Evolutionary conservation across 331 rosid genomes (phyloP), one percentile per base, ranked within the genome.

Genomic region (Pyrus hybrid): DNA sequence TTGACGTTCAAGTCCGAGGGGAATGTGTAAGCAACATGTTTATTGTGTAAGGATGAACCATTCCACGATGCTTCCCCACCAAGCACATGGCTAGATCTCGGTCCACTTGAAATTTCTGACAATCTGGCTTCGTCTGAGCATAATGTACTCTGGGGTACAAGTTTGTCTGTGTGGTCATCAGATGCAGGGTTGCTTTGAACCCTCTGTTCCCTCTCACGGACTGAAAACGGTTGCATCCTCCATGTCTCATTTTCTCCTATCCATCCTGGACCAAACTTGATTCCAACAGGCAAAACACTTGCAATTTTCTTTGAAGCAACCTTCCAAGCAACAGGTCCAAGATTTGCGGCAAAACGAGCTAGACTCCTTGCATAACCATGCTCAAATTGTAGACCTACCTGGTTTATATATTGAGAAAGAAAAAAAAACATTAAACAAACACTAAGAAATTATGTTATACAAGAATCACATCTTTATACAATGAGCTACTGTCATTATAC

Each of bases 261-360:
- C 90, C 89, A 83, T 68, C 91, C 91, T 22, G 87, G 90, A 80
- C 95, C 90, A 72, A 86, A 88, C 70, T 83, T 81, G 54, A 82
- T 79, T 80, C 90, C 91, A 58, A 10, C 2, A n/a, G 97, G 90
- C 72, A 89, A 84, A 80, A 89, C 88, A 78, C 87, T 79, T 47
- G 66, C 84, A 63, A 90, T 91, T 83, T 88, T 89, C 85, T 76
- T 85, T 4, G 88, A 85, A 80, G 92, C 99, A 87, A 90, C 76
- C 81, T 90, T 87, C 97, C 97, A 85, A 76, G 78, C 97, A 84
- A 77, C 82, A 18, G 99, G 96, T 69, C 97, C 99, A 73, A 90
- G 96, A 83, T 82, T 92, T 20, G 93, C 86, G 23, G 91, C 91
- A 87, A 94, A 94, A 71, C 77, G 84, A 77, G 97, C 89, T 60